Conservation (phyloP, 108 stramenopile genomes). For the Skeletonema marinoi region DNA sequence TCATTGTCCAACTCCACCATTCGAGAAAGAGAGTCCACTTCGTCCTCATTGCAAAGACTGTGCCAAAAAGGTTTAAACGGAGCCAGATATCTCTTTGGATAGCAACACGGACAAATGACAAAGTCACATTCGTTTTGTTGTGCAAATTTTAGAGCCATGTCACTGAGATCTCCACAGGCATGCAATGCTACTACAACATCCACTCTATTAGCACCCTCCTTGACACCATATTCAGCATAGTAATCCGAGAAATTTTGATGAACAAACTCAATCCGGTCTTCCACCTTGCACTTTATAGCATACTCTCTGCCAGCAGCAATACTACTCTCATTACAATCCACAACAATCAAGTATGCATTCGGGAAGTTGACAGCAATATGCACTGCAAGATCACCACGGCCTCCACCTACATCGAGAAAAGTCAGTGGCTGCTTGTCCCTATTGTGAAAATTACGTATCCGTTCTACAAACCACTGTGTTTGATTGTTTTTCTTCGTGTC, state of each 20-base stretch:
- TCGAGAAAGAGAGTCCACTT: slow-evolving; percentile 24
- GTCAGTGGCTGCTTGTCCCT: not conserved
- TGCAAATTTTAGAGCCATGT: slow-evolving; percentile 61
- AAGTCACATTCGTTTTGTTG: slow-evolving; percentile 44
- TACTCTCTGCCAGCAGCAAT: slow-evolving; percentile 46
- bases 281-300: slow-evolving; percentile 19
- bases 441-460: slow-evolving; percentile 25
- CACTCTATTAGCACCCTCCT: slow-evolving; percentile 39
- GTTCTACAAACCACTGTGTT: slow-evolving; percentile 47
- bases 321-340: slow-evolving; percentile 59
- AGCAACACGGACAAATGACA: slow-evolving; percentile 70
- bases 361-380: slow-evolving; percentile 46
- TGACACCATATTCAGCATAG: slow-evolving; percentile 47
- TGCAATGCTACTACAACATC: slow-evolving; percentile 65
- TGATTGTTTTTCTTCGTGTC: slow-evolving; percentile 55
- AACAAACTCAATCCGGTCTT: slow-evolving; percentile 20
- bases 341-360: slow-evolving; percentile 41
- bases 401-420: slow-evolving; percentile 69
- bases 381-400: slow-evolving; percentile 65
- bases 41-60: slow-evolving; percentile 15
- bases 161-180: slow-evolving; percentile 72
- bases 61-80: slow-evolving; percentile 34
- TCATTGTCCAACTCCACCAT: slow-evolving; percentile 40
- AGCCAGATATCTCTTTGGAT: slow-evolving; percentile 30
- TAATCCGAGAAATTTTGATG: slow-evolving; percentile 36